phyloP scores from a whole-genome alignment of 371 early-diverging fungal species.

The Basidiobolus meristosporus region DNA sequence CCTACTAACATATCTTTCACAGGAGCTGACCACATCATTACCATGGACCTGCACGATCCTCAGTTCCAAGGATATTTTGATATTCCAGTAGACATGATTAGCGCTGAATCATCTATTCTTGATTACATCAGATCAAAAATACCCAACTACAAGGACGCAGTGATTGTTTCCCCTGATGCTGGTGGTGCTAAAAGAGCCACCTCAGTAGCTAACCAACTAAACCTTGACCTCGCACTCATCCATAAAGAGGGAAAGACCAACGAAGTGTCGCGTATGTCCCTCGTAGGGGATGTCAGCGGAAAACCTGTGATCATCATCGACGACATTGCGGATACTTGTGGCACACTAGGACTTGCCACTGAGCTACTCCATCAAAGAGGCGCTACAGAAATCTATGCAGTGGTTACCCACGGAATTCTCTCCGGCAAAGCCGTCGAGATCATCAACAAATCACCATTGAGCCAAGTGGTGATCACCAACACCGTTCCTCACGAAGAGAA shows the following conservation, averaged over 20 bases:
- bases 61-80: constrained; percentile 95
- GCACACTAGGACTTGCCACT: no score
- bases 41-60: constrained; percentile 89
- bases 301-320: constrained; percentile 75
- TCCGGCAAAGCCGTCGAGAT: constrained; percentile 65
- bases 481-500: constrained; percentile 78
- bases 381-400: constrained; percentile 69
- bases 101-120: constrained; percentile 65
- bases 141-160: constrained; percentile 52
- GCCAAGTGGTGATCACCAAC: constrained; percentile 72
- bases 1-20: neutral
- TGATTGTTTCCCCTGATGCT: constrained; percentile 90
- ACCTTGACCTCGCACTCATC: constrained; percentile 75
- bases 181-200: constrained; percentile 93
- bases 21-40: constrained; percentile 86
- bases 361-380: constrained; percentile 70
- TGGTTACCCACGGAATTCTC: constrained; percentile 79
- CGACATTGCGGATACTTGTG: no score
- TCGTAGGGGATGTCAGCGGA: constrained; percentile 87
- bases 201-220: constrained; percentile 61
- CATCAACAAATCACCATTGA: constrained; percentile 53
- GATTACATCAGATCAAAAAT: constrained; percentile 72
- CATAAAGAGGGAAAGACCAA: constrained; percentile 56
- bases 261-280: constrained; percentile 45
- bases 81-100: constrained; percentile 87